Evolutionary conservation across 257 asterid genomes (phyloP), one percentile per base, ranked within the genome.

Genomic region (Verbascum thapsus): DNA sequence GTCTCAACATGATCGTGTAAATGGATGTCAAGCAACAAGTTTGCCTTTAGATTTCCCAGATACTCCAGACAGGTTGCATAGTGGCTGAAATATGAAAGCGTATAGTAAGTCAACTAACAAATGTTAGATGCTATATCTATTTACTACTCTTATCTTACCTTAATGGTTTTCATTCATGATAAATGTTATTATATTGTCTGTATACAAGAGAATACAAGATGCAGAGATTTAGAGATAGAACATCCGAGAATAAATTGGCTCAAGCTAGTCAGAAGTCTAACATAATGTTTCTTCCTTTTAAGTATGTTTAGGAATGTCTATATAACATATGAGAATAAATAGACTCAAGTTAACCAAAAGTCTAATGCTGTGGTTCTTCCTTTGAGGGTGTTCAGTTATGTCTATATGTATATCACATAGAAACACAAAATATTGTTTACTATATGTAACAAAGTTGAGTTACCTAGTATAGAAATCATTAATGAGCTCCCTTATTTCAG

Each of bases 381-480:
- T 16, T 19, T 5, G 26, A 49, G 11, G 6, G 6, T 60, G 55
- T 26, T 20, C 45, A 26, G n/a, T 19, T 17, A 61, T 47, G 4
- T 45, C 32, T 26, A 26, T 26, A 2, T 1, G 32, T 26, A 26
- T 26, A 26, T 26, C 32, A 26, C 32, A 26, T 26, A 26, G 32
- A 26, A n/a, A 5, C 32, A 26, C 32, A 26, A 26, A 26, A 26
- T 1, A 2, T 5, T 26, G 5, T 26, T 5, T 26, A 26, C 32
- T 26, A 26, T 5, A 12, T 20, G 40, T 16, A 58, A 37, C 32
- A 39, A 68, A 67, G 44, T 32, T n/a, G 34, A 37, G 58, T 67
- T 82, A 94, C 99, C 99, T 90, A 50, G 97, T 82, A 66, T 94
- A 86, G 77, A 90, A 94, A 80, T 90, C 96, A 70, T 90, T 86